These are phyloP conservation scores for Thelonectria rubi DNA, from an alignment of 2,329 filamentous ascomycete genomes.

Conservation along the genomic window DNA sequence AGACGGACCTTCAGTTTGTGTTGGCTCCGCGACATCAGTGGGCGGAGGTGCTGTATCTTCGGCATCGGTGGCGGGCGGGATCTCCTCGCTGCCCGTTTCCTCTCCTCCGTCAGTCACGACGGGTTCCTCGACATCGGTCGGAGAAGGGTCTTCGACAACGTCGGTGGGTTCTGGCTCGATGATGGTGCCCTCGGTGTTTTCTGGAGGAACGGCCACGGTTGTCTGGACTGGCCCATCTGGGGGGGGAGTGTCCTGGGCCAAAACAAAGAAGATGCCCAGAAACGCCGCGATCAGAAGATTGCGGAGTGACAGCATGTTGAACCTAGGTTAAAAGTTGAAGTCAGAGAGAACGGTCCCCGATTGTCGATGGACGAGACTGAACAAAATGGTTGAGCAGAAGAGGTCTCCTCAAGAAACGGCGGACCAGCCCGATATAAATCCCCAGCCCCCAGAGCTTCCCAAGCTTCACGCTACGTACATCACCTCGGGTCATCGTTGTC, in stretches of 20 bases:
- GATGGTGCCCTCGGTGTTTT: neutral
- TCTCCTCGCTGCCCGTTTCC: neutral
- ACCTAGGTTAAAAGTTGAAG: neutral
- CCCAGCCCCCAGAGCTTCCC: neutral
- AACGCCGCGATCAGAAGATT: neutral
- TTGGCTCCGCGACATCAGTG: slow-evolving; percentile 1
- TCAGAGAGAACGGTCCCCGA: neutral
- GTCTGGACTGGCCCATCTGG: neutral
- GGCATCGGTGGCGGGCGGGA: neutral
- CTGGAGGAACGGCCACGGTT: neutral
- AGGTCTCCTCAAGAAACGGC: neutral
- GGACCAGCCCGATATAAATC: neutral
- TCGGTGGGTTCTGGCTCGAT: neutral
- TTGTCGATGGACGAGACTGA: neutral
- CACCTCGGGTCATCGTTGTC: neutral
- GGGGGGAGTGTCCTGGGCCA: neutral
- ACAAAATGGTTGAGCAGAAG: neutral
- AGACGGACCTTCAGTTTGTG: slow-evolving; percentile 10
- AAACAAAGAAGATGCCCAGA: neutral
- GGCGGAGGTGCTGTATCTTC: neutral
- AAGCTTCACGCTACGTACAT: neutral
- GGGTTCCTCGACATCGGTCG: neutral
- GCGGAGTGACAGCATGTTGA: slow-evolving; percentile 8
- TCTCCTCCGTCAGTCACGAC: neutral
- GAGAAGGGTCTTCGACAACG: neutral